Conservation (phyloP, 257 asterid species). For the Fraxinus excelsior region DNA sequence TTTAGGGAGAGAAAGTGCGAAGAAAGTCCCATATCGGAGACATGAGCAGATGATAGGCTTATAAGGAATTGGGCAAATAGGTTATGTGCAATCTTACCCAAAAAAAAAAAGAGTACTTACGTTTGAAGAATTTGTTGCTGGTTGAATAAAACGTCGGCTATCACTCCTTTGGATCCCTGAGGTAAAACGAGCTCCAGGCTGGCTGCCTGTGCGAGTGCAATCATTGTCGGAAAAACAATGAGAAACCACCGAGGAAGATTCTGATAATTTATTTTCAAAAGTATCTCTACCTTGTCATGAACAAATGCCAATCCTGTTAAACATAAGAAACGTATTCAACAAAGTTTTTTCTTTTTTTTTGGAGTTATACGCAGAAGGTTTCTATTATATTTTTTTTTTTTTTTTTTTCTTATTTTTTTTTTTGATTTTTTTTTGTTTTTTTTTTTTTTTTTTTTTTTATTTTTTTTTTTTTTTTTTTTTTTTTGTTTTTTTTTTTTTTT, state of each 20-base stretch:
- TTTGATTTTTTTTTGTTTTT: too few relatives aligned
- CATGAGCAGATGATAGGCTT: neutral
- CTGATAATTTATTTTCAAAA: slow-evolving; percentile 27
- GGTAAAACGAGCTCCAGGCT: slow-evolving; percentile 33
- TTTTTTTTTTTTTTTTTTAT: too few relatives aligned
- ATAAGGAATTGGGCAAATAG: too few relatives aligned
- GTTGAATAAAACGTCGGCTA: slow-evolving; percentile 28
- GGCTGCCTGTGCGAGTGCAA: slow-evolving; percentile 41
- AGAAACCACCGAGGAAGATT: slow-evolving; percentile 50
- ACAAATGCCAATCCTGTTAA: slow-evolving; percentile 45
- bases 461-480: too few relatives aligned
- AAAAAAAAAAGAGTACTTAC: slow-evolving; percentile 9
- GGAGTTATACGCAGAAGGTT: too few relatives aligned
- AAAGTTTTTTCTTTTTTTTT: too few relatives aligned
- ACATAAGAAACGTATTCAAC: neutral
- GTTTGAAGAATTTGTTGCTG: slow-evolving; percentile 40
- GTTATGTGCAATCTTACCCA: too few relatives aligned
- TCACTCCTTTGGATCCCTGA: neutral
- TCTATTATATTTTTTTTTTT: too few relatives aligned
- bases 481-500: too few relatives aligned
- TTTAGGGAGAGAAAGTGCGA: neutral
- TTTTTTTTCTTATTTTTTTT: too few relatives aligned
- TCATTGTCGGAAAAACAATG: slow-evolving; percentile 50
- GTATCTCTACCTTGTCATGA: slow-evolving; percentile 27
- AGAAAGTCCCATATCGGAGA: too few relatives aligned